These are phyloP conservation scores for Phaseolus lunatus DNA, from an alignment of 306 rosid species.

Conservation along the genomic window DNA sequence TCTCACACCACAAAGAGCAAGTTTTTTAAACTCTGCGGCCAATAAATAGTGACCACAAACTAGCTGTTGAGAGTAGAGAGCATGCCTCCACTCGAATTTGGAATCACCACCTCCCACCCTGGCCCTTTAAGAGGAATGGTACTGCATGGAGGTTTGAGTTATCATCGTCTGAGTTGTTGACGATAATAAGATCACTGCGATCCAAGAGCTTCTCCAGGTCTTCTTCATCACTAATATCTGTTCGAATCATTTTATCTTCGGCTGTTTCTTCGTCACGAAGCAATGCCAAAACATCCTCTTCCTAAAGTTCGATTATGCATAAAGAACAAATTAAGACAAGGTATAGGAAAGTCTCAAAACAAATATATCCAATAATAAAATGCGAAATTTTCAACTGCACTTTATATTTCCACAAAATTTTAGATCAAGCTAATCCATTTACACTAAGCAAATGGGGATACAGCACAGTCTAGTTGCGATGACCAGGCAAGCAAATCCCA, in stretches of 20 bases:
- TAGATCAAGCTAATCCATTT: neutral
- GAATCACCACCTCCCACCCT: slow-evolving; percentile 97
- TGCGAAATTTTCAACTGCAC: no score
- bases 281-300: slow-evolving; percentile 72
- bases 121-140: slow-evolving; percentile 75
- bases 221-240: slow-evolving; percentile 68
- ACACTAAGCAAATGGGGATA: neutral
- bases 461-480: neutral
- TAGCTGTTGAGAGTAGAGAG: slow-evolving; percentile 86
- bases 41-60: slow-evolving; percentile 18
- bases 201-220: slow-evolving; percentile 81
- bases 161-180: slow-evolving; percentile 1
- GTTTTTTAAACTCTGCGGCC: neutral
- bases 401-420: neutral
- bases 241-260: slow-evolving; percentile 84
- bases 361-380: neutral
- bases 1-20: slow-evolving; percentile 9
- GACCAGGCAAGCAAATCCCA: neutral
- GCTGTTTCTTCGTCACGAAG: slow-evolving; percentile 80
- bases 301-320: slow-evolving; percentile 51
- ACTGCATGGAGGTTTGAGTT: slow-evolving; percentile 37
- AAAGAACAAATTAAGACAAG: slow-evolving; percentile 28
- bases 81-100: slow-evolving; percentile 76
- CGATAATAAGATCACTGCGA: slow-evolving; percentile 79
- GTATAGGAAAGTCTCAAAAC: neutral